Evolutionary conservation across 2,329 filamentous ascomycete species (phyloP), one percentile per base, ranked within the genome.

Genomic region (Penicillium sp.): DNA sequence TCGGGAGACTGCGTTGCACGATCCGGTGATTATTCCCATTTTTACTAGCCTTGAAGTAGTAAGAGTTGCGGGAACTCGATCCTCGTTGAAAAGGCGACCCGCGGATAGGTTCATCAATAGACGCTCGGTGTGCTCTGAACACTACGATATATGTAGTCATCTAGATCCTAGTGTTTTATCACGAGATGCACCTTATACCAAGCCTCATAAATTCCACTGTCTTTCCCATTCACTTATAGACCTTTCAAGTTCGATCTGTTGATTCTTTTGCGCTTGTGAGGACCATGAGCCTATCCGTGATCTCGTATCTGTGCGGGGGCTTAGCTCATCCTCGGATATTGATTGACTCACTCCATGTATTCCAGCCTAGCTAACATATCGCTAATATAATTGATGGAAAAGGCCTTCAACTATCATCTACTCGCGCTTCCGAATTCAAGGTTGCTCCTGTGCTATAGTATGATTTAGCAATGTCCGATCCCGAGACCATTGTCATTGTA

Each of bases 401-500:
- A 29, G 4, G n/a, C 6, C 7, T 12, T 29, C 25, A 40, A 6
- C 8, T 40, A 40, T 22, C 2, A 22, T 6, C 37, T 22, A 3
- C 6, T 22, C 37, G n/a, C 37, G 37, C 33, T 37, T 31, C 29
- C 14, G 8, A 43, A 12, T 20, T n/a, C 26, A 46, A 14, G n/a
- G 23, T 8, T 22, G 2, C 18, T 9, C 1, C 15, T 15, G 27
- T 45, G 25, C 27, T 45, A 7, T 37, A 33, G 22, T 26, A 8
- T 3, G 18, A 37, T 22, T 20, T 40, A 61, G 48, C n/a, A 45
- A 71, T 70, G 68, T 9, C 62, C 23, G 40, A 59, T 11, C 59
- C 56, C 23, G 68, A 70, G 53, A 74, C 71, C 3, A 72, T 75
- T 31, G 69, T 75, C 25, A 68, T 75, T 9, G 67, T 75, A 51